phyloP scores from a whole-genome alignment of 1,284 basidiomycete genomes.

The Ganoderma resinaceum region DNA sequence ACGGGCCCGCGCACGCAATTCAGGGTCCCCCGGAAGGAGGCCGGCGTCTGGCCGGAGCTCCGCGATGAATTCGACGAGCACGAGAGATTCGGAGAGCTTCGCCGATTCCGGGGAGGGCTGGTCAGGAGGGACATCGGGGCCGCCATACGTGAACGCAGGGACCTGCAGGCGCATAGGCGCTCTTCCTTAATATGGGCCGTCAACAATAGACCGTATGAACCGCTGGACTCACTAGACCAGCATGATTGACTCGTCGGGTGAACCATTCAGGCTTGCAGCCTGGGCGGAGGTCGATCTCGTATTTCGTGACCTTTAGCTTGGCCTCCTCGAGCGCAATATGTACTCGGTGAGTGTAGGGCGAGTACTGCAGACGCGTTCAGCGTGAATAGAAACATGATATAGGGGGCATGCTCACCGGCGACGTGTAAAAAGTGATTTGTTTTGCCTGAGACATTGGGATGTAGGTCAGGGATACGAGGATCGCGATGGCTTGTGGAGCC shows the following conservation, averaged over 20 bases:
- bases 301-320: slow-evolving; percentile 30
- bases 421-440: slow-evolving; percentile 30
- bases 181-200: slow-evolving; percentile 3
- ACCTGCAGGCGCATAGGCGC: slow-evolving; percentile 37
- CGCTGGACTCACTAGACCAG: slow-evolving; percentile 40
- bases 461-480: slow-evolving; percentile 1
- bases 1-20: slow-evolving; percentile 59
- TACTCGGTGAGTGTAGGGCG: slow-evolving; percentile 29
- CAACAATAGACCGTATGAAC: background rate
- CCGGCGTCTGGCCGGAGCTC: slow-evolving; percentile 54
- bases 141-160: slow-evolving; percentile 66
- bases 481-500: background rate
- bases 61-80: slow-evolving; percentile 68
- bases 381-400: background rate
- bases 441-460: slow-evolving; percentile 18
- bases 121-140: slow-evolving; percentile 55
- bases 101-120: slow-evolving; percentile 60
- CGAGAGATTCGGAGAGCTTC: slow-evolving; percentile 67
- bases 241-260: slow-evolving; percentile 44
- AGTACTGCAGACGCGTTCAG: slow-evolving; percentile 16
- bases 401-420: slow-evolving; percentile 13
- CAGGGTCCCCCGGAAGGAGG: slow-evolving; percentile 60
- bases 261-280: slow-evolving; percentile 48
- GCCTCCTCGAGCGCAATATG: slow-evolving; percentile 35
- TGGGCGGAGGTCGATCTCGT: slow-evolving; percentile 36